A percentile compares a stretch with the other conserved stretches of the same genome.
phyloP scores from a whole-genome alignment of 139 green algal genomes.

The Mesostigma viride region DNA sequence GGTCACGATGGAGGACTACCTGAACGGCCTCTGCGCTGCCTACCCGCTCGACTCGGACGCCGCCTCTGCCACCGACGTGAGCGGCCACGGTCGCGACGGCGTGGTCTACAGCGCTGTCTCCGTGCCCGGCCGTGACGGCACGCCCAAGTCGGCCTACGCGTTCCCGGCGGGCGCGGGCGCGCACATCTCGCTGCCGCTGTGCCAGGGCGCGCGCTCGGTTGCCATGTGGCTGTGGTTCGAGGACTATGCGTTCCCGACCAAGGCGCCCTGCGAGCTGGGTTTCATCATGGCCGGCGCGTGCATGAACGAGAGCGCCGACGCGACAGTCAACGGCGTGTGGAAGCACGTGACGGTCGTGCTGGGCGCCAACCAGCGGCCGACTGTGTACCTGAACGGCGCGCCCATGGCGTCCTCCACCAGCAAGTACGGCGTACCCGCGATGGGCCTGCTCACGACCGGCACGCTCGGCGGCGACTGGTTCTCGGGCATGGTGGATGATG shows the following conservation, averaged over 20 bases:
- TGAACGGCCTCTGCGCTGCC: slow-evolving; percentile 17
- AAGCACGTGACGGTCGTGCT: slow-evolving; percentile 16
- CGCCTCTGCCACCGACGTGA: slow-evolving; percentile 11
- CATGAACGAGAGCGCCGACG: no score
- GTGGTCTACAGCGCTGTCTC: slow-evolving; percentile 1
- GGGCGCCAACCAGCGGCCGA: neutral
- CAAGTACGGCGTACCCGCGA: slow-evolving; percentile 5
- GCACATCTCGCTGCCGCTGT: slow-evolving; percentile 11
- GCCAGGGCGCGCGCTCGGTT: slow-evolving; percentile 4
- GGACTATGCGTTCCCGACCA: slow-evolving; percentile 5
- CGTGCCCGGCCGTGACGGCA: slow-evolving; percentile 2
- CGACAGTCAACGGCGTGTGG: slow-evolving; percentile 16
- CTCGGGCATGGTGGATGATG: slow-evolving; percentile 11
- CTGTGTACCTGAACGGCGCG: slow-evolving; percentile 26
- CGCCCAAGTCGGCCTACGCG: slow-evolving; percentile 11
- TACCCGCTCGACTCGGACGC: slow-evolving; percentile 18
- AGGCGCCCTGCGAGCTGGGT: neutral
- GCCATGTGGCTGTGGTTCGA: slow-evolving; percentile 26
- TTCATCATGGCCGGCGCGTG: neutral
- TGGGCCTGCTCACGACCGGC: neutral
- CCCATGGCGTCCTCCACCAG: neutral
- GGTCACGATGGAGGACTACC: slow-evolving; percentile 14
- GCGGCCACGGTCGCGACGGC: slow-evolving; percentile 11
- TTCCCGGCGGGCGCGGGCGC: neutral
- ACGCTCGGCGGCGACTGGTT: slow-evolving; percentile 11